Evolutionary conservation across 257 asterid genomes (phyloP), one percentile per base, ranked within the genome.

Genomic region (Agastache rugosa): DNA sequence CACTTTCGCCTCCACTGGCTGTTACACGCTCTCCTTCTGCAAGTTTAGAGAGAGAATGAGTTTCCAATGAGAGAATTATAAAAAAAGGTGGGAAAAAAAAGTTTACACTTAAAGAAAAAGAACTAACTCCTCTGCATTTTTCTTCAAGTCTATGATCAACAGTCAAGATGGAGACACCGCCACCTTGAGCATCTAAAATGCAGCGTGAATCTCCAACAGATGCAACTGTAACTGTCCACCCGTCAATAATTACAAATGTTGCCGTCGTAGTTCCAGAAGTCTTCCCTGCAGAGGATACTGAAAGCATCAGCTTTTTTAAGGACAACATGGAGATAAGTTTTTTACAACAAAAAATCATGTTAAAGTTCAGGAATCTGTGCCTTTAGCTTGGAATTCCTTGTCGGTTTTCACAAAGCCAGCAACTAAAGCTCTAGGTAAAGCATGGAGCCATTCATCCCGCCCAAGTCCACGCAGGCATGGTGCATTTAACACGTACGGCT

Each of bases 251-350:
- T 23, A 93, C 96, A 77, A 91, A 83, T 12, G 97, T 91, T 47
- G 92, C 96, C 4, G 98, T n/a, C n/a, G n/a, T 93, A 29, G 98
- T 93, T 79, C 98, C 98, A 11, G 97, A 93, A 51, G 97, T 93
- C 83, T 77, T 91, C 27, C 96, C 97, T 93, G 83, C 22, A 59
- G 41, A 47, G 62, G 58, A 56, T 39, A 69, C 58, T n/a, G n/a
- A n/a, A 20, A 29, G 3, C 27, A 37, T 44, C 23, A 73, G 70
- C 73, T 16, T 75, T 29, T 14, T 58, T 12, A 45, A 9, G 12
- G 20, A 31, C 70, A 34, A 9, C 8, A 67, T 5, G 14, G n/a
- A n/a, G 14, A 67, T 3, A 15, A 19, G 64, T 16, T 2, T 20
- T 9, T 45, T 47, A 20, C 20, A 11, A 45, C 3, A 22, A 27